Base-by-base conservation (phyloP, 768 basidiomycete genomes). In the Boletus rubescentipes region DNA sequence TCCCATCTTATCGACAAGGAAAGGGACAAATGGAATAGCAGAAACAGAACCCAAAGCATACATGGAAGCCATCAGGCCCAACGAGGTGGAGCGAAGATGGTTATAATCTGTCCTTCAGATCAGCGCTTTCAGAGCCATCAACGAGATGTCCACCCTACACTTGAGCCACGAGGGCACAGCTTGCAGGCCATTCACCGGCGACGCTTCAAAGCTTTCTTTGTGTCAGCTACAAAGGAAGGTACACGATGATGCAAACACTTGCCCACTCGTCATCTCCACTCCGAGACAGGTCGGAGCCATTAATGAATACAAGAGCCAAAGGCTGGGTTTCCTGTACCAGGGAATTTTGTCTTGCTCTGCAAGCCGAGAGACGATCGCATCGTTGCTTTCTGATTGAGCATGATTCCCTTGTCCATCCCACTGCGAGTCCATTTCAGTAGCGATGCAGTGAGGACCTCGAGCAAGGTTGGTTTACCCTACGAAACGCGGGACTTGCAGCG, bases 161-260 rank as follows among this genome's bases (percentile, higher is more conserved):
- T 67, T 68, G 58, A 79, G 74, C 81, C 81, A 85, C 0, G 80
- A 77, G 20, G 76, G 67, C 6, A 85, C 83, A 0, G 81, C 80
- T 65, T 85, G 84, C 44, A 85, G 62, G 35, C 80, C 82, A 56
- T 84, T 85, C 65, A 85, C 75, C 84, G 84, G 83, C 1, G 81
- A 81, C 0, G 79, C 81, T 7, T 64, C 61, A 16, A 61, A 61
- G 0, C 61, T 62, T 45, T 49, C 4, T 1, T 20, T 2, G 2
- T 1, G 20, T 64, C 41, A 64, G n/a, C n/a, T n/a, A 1, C 5
- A 1, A 7, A 14, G 2, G 21, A 41, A 29, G 12, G 26, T 20
- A 36, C 0, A 10, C 10, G 5, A 20, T 36, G 4, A 18, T 14
- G 8, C 2, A 40, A 31, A 16, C 18, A 38, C 60, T 49, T 32